These are phyloP conservation scores for Diutina neorugosa DNA, from an alignment of 1,139 yeast species.

Conservation along the genomic window DNA sequence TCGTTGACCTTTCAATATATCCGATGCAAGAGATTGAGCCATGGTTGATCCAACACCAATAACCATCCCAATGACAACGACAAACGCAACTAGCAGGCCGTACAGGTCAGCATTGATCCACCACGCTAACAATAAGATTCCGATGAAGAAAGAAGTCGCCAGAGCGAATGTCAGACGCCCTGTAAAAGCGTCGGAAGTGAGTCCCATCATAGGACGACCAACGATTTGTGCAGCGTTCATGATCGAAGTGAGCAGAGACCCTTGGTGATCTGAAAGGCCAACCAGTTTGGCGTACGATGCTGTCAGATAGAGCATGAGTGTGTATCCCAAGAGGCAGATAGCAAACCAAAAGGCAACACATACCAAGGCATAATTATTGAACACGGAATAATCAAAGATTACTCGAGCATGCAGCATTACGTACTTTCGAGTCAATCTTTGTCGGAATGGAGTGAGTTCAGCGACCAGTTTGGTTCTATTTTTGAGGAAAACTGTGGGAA, in stretches of 20 bases:
- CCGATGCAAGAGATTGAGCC: constrained; percentile 50
- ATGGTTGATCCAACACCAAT: constrained; percentile 58
- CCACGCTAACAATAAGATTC: constrained; percentile 28
- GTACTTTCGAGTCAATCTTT: constrained; percentile 12
- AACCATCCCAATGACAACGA: constrained; percentile 38
- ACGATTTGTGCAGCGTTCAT: constrained; percentile 51
- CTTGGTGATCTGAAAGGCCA: constrained; percentile 44
- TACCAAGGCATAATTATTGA: constrained; percentile 27
- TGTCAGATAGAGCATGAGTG: constrained; percentile 46
- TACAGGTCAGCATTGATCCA: constrained; percentile 49
- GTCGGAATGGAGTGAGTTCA: constrained; percentile 15
- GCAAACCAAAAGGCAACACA: constrained; percentile 40
- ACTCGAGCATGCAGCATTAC: constrained; percentile 12
- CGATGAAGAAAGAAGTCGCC: constrained; percentile 16
- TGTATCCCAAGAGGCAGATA: constrained; percentile 43
- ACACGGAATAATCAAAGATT: constrained; percentile 19
- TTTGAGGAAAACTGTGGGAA: constrained; percentile 19
- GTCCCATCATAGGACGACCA: constrained; percentile 58
- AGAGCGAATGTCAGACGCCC: constrained; percentile 48
- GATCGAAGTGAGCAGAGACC: constrained; percentile 47
- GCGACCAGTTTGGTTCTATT: constrained; percentile 9
- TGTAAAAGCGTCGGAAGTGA: constrained; percentile 34
- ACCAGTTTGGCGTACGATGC: constrained; percentile 50
- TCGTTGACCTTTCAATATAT: constrained; percentile 23
- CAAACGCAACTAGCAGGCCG: constrained; percentile 39